Evolutionary conservation across 2,329 filamentous ascomycete genomes (phyloP), one percentile per base, ranked within the genome.

Genomic region (Pleurostoma richardsiae): DNA sequence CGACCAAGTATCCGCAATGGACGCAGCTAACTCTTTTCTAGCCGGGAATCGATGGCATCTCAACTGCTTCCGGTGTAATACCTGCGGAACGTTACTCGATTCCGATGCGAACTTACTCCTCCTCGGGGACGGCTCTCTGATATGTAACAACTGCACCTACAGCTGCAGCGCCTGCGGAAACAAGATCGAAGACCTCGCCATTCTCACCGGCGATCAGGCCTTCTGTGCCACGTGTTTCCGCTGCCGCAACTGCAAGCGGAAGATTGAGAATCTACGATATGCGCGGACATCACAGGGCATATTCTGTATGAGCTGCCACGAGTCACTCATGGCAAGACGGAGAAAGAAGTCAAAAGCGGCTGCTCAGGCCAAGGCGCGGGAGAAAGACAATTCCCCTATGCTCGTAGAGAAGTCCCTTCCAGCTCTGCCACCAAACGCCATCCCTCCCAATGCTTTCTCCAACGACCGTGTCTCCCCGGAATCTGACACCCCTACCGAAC

Each of bases 131-230:
- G 94, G 94, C 55, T 97, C 92, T 19, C 82, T 99, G 55, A 97
- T 99, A 58, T 99, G 94, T 78, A 97, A 96, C 73, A 96, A 96
- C 69, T 99, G 94, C 73, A 97, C 94, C 45, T 99, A 99, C 68
- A 96, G 91, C 76, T 99, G 94, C 75, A 96, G 85, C 67, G 91
- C 91, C 45, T 99, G 94, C 69, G 84, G 85, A 49, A 92, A 95
- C 74, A 99, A 99, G 75, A 99, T 99, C 56, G 94, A 99, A 66
- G 94, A 99, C 64, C 77, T 97, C 52, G 94, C 94, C 53, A 99
- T 99, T 65, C 76, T 99, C 56, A 99, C 94, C 0, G 94, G 94
- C 54, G 94, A 99, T 61, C 92, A 99, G 70, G 94, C 94, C 40
- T 99, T 96, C 65, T 99, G 94, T 69, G 90, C 91, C 40, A 92